Base-by-base conservation (phyloP, 495 filamentous ascomycete species). In the Daldinia loculata region DNA sequence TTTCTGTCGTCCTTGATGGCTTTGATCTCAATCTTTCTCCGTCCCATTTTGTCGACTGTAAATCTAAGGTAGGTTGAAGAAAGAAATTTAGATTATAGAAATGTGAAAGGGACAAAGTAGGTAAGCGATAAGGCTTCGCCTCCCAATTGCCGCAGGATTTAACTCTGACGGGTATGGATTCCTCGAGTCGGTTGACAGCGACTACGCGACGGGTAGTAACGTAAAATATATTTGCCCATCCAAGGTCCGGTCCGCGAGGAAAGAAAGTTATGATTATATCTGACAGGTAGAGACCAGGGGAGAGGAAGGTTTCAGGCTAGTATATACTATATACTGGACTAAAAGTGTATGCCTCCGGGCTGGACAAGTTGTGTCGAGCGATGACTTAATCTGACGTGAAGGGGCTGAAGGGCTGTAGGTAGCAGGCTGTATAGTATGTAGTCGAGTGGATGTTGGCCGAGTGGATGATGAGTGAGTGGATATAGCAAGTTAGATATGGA, bases 1-100 rank as follows among this genome's bases (percentile, higher is more conserved):
- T 99, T 99, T 77, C 95, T 89, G 80, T 99, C 95, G 89, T 99
- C 95, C 84, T 97, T 97, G 86, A 99, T 99, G 61, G 96, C 92
- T 84, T 98, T 98, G 87, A 99, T 99, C 84, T 98, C 95, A 79
- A 99, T 99, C 90, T 90, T 90, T 84, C 88, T 86, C 74, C 88
- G 83, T 71, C 88, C 88, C 88, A 90, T 90, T 45, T 75, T 81
- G 84, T 61, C 61, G 48, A 45, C 15, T 61, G 45, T 41, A 29
- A 41, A 24, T 39, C 26, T 60, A 39, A 30, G 70, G 48, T 59
- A 56, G 26, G 17, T 52, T 8, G 14, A 59, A 29, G 41, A 52
- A 48, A 60, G 53, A 62, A 56, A 60, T 14, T 36, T 34, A 29
- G 48, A 39, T 24, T 66, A 41, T 66, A 38, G n/a, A 59, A 32